Evolutionary conservation across 2,329 filamentous ascomycete species (phyloP).

Genomic region (Fusarium nodosum): DNA sequence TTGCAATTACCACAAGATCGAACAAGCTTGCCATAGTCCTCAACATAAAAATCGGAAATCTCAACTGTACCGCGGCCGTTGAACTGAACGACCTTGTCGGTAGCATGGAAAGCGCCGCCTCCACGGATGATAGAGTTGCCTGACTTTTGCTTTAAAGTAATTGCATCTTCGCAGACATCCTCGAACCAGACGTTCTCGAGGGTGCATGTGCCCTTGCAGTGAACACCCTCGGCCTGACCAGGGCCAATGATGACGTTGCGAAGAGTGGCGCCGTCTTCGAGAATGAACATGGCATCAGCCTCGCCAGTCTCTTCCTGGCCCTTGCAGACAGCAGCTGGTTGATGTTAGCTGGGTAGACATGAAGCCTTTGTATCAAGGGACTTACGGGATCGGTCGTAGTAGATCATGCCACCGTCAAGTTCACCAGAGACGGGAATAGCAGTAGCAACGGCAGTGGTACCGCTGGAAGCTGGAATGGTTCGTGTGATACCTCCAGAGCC

Average conservation of each 20-base stretch:
- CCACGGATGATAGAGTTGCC: slow-evolving; percentile 58
- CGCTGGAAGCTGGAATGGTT: slow-evolving; percentile 42
- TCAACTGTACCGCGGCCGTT: slow-evolving; percentile 58
- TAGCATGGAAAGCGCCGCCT: slow-evolving; percentile 58
- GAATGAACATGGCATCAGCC: slow-evolving; percentile 62
- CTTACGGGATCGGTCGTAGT: slow-evolving; percentile 46
- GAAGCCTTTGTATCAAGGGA: too few species aligned
- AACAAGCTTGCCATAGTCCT: slow-evolving; percentile 63
- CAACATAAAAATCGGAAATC: slow-evolving; percentile 47
- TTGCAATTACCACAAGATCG: slow-evolving; percentile 60
- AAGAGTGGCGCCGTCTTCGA: slow-evolving; percentile 64
- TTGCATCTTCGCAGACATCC: slow-evolving; percentile 57
- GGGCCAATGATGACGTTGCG: slow-evolving; percentile 67
- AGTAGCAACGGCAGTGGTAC: slow-evolving; percentile 33
- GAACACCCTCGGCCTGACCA: slow-evolving; percentile 64
- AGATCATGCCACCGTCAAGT: slow-evolving; percentile 41
- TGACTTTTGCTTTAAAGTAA: slow-evolving; percentile 56
- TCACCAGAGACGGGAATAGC: slow-evolving; percentile 41
- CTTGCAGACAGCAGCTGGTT: slow-evolving; percentile 44
- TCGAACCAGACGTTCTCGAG: slow-evolving; percentile 58
- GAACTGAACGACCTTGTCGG: slow-evolving; percentile 60
- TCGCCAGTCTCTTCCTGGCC: slow-evolving; percentile 50
- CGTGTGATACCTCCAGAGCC: slow-evolving; percentile 34
- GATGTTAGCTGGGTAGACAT: slow-evolving; percentile 5
- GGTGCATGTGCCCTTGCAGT: slow-evolving; percentile 63